phyloP scores from a whole-genome alignment of 1,139 yeast species.

The Suhomyces panamericanus region DNA sequence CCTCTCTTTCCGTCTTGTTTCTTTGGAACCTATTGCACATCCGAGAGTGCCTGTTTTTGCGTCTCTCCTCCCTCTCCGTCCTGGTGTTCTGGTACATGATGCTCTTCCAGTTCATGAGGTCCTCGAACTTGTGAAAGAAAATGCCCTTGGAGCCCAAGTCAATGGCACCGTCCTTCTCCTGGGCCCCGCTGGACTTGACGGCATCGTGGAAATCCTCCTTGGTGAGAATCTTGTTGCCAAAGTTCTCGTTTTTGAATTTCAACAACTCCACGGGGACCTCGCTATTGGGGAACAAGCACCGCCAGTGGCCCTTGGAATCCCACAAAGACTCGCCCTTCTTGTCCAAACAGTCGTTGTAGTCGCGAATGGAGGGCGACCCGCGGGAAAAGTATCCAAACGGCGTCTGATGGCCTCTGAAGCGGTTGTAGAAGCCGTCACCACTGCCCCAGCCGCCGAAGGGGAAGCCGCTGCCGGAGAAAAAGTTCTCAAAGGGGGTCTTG shows the following conservation, averaged over 20 bases:
- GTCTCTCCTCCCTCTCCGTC: slow-evolving; percentile 26
- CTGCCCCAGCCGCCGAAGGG: slow-evolving; percentile 4
- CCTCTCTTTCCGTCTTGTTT: too few relatives aligned
- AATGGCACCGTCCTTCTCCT: slow-evolving; percentile 22
- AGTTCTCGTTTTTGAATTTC: slow-evolving; percentile 28
- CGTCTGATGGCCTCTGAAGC: slow-evolving; percentile 20
- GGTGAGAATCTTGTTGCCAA: slow-evolving; percentile 40
- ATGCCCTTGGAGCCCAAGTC: slow-evolving; percentile 44
- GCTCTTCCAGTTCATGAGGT: slow-evolving; percentile 67
- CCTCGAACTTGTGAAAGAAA: slow-evolving; percentile 62
- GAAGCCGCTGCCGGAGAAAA: neutral
- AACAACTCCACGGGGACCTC: slow-evolving; percentile 40
- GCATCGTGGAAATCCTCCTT: slow-evolving; percentile 49
- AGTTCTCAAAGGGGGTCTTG: neutral
- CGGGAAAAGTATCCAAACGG: slow-evolving; percentile 56
- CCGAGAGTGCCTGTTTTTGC: neutral
- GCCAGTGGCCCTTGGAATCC: slow-evolving; percentile 83
- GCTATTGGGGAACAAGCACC: slow-evolving; percentile 74
- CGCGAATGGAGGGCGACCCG: slow-evolving; percentile 61
- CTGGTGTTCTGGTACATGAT: slow-evolving; percentile 48
- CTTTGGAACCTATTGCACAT: neutral
- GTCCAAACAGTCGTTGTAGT: slow-evolving; percentile 62
- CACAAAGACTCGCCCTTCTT: slow-evolving; percentile 71
- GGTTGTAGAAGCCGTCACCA: slow-evolving; percentile 4
- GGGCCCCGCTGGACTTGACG: slow-evolving; percentile 13